Percentiles rank a stretch among this genome's conserved stretches.
phyloP scores from a whole-genome alignment of 2,329 filamentous ascomycete genomes.

The Diaporthe citri region DNA sequence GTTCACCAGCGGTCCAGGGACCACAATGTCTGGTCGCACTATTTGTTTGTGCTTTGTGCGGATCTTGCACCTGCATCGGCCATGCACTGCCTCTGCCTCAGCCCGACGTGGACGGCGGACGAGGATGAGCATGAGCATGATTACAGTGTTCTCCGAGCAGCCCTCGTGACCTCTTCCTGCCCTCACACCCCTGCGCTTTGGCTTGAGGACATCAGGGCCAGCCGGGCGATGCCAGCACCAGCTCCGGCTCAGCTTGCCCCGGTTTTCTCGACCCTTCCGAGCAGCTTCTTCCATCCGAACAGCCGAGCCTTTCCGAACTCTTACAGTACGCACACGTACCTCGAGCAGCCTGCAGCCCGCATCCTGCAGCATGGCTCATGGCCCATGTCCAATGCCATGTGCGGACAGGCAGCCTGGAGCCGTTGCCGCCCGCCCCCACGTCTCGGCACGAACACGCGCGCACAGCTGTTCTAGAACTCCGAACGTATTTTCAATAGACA shows the following conservation, averaged over 20 bases:
- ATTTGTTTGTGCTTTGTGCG: neutral
- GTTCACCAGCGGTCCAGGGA: neutral
- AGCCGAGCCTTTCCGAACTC: constrained; percentile 1
- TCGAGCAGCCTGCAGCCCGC: constrained; percentile 7
- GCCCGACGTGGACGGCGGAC: constrained; percentile 2
- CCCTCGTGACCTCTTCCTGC: constrained; percentile 16
- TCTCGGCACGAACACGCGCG: constrained; percentile 21
- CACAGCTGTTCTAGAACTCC: constrained; percentile 32
- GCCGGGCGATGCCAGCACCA: neutral
- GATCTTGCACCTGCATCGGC: neutral
- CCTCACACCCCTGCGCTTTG: neutral
- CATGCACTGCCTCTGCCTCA: constrained; percentile 7
- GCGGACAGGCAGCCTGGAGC: constrained; percentile 20
- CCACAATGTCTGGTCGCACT: neutral
- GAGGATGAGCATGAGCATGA: neutral
- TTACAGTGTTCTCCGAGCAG: neutral
- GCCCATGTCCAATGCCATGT: constrained; percentile 26
- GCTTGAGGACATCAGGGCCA: neutral
- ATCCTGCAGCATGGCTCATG: constrained; percentile 1
- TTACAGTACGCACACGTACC: neutral
- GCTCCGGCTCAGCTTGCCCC: neutral
- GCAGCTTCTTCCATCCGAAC: neutral
- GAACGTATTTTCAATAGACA: neutral
- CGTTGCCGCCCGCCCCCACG: constrained; percentile 28
- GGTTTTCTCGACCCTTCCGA: neutral